A percentile compares a stretch with the other conserved stretches of the same genome.
Evolutionary conservation across 2,329 filamentous ascomycete genomes (phyloP).

Genomic region (Chrysosporium queenslandicum): DNA sequence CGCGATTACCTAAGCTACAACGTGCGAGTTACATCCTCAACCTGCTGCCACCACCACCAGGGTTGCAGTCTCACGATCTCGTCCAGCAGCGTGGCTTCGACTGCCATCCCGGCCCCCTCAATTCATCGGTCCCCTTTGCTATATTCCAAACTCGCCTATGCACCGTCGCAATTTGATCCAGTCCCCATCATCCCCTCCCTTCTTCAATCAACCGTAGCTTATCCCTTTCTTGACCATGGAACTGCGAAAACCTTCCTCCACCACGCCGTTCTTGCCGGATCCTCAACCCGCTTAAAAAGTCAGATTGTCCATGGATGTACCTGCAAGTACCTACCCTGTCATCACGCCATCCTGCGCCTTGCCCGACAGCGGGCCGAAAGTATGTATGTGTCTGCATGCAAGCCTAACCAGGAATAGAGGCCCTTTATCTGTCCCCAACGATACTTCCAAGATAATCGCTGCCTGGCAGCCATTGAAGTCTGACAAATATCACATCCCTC

Average conservation of each 20-base stretch:
- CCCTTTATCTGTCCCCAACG: background rate
- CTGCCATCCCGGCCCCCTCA: background rate
- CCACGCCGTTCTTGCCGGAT: background rate
- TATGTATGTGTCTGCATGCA: too few species aligned
- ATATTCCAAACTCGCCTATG: background rate
- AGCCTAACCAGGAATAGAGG: background rate
- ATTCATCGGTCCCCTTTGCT: background rate
- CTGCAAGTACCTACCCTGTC: slow-evolving; percentile 1
- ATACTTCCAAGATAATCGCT: too few species aligned
- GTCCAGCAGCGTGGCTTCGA: background rate
- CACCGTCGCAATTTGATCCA: background rate
- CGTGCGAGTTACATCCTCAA: too few species aligned
- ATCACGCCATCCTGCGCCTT: background rate
- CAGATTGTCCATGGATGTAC: background rate
- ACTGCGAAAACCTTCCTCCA: background rate
- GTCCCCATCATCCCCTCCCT: background rate
- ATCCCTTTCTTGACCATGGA: background rate
- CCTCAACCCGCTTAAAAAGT: background rate
- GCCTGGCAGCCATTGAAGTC: too few species aligned
- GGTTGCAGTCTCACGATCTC: background rate
- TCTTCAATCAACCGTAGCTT: background rate
- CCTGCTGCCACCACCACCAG: background rate
- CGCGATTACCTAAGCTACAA: too few species aligned
- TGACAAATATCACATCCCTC: too few species aligned
- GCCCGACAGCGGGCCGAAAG: background rate